Evolutionary conservation across 139 green algal genomes (phyloP).

Genomic region (Chlorella sp.): DNA sequence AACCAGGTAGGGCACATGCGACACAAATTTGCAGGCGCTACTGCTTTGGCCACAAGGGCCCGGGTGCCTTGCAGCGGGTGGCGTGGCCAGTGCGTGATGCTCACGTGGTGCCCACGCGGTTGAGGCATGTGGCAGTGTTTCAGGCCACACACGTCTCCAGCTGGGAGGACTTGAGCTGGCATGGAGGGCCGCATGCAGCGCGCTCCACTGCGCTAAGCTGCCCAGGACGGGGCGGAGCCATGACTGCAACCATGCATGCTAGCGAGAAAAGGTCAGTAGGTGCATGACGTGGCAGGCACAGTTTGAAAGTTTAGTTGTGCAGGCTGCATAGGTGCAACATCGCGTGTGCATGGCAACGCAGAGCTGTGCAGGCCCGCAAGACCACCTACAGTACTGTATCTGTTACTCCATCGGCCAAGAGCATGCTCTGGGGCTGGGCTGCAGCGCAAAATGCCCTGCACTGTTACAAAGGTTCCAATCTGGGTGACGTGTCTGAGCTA

Average conservation of each 20-base stretch:
- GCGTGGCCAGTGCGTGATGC: background rate
- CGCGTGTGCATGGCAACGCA: too few species aligned
- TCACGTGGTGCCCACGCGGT: constrained; percentile 14
- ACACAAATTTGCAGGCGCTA: constrained; percentile 82
- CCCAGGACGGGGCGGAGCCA: constrained; percentile 60
- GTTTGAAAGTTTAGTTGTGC: too few species aligned
- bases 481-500: too few species aligned
- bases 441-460: too few species aligned
- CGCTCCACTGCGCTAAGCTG: constrained; percentile 24
- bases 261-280: too few species aligned
- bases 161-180: constrained; percentile 40
- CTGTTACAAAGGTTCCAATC: too few species aligned
- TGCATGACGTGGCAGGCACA: too few species aligned
- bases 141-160: constrained; percentile 43
- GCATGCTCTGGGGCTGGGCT: too few species aligned
- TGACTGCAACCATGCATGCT: constrained; percentile 23
- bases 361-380: too few species aligned
- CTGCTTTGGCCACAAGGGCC: constrained; percentile 84
- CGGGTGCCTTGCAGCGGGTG: constrained; percentile 73
- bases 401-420: too few species aligned
- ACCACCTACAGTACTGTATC: too few species aligned
- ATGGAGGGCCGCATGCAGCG: constrained; percentile 39
- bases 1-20: constrained; percentile 95
- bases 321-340: too few species aligned
- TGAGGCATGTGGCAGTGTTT: constrained; percentile 5